Conservation (phyloP, 179 eudicot species). For the Spinacia oleracea region DNA sequence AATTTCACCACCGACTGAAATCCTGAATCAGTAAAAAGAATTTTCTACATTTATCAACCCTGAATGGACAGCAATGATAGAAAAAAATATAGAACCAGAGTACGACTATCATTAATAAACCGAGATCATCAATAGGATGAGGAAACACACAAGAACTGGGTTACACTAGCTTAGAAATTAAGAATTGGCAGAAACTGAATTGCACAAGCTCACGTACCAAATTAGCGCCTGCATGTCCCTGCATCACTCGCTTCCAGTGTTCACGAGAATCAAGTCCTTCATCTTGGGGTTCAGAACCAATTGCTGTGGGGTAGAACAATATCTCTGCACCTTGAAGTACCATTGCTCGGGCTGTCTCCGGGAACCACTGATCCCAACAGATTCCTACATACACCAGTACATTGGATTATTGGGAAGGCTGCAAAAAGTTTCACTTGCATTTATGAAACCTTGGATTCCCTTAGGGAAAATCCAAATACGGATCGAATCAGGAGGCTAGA, state of each 20-base stretch:
- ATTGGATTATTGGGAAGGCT: neutral
- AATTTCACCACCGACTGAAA: neutral
- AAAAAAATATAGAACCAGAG: neutral
- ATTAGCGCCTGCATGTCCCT: conserved; percentile 98
- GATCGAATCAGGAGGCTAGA: neutral
- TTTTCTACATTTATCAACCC: neutral
- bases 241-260: conserved; percentile 98
- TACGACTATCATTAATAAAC: neutral
- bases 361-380: conserved; percentile 99
- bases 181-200: neutral
- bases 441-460: conserved; percentile 1
- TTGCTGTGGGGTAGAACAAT: conserved; percentile 95
- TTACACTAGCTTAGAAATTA: neutral
- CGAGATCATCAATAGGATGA: neutral
- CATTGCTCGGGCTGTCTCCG: conserved; percentile 96
- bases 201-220: conserved; percentile 49
- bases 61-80: neutral
- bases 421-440: neutral
- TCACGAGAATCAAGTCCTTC: conserved; percentile 89
- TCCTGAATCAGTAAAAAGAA: neutral
- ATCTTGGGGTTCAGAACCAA: conserved; percentile 98
- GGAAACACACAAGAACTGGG: neutral
- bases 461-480: neutral
- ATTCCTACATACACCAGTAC: conserved; percentile 48
- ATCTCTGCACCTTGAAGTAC: conserved; percentile 98